Conservation (phyloP, 768 basidiomycete genomes). For the Boletellus ananiceps region DNA sequence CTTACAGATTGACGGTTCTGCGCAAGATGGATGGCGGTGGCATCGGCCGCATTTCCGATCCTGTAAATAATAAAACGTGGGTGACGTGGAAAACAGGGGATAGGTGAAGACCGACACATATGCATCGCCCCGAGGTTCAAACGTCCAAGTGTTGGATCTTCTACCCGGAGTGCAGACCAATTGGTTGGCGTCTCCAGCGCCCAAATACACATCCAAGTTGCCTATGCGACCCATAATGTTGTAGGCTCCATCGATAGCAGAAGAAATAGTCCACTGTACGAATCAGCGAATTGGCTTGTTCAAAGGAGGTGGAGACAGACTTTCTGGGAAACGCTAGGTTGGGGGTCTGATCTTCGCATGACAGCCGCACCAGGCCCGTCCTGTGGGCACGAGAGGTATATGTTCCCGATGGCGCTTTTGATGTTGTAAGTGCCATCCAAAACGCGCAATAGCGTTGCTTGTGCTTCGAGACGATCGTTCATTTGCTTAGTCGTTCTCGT, state of each 20-base stretch:
- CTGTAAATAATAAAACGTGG: neutral
- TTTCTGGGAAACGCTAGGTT: neutral
- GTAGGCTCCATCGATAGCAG: neutral
- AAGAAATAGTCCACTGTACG: neutral
- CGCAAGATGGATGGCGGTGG: slow-evolving; percentile 1
- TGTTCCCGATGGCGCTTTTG: neutral
- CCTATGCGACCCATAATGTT: neutral
- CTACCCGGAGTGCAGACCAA: neutral
- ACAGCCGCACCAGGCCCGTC: neutral
- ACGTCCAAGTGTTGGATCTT: neutral
- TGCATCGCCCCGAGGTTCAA: neutral
- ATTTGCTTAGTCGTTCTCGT: neutral
- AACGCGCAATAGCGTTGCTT: neutral
- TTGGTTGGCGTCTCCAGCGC: neutral
- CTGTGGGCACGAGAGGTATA: neutral
- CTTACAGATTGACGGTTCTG: neutral
- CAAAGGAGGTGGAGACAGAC: neutral
- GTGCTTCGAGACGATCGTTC: neutral
- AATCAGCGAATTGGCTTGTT: neutral
- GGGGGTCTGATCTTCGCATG: neutral
- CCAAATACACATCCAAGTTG: neutral
- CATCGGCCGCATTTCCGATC: slow-evolving; percentile 1
- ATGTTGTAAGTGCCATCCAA: neutral
- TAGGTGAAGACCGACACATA: neutral
- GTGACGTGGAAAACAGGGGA: neutral